Evolutionary conservation across 495 filamentous ascomycete genomes (phyloP), one percentile per base, ranked within the genome.

Genomic region (Cercophora sp.): DNA sequence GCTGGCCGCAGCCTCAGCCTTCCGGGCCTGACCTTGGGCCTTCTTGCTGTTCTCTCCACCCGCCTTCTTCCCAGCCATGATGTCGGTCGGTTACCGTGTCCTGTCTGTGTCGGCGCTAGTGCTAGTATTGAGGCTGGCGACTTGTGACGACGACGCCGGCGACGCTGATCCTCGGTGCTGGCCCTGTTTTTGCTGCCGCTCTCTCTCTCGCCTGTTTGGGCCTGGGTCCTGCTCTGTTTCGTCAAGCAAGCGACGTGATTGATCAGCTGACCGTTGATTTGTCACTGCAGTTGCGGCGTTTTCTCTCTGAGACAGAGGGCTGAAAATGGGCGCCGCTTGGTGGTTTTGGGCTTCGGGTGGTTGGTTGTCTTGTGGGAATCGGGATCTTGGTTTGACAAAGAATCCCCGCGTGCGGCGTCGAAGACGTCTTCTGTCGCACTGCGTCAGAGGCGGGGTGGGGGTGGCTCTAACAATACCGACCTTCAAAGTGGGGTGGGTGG

Each of bases 21-120:
- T 98, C 74, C 90, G 78, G 51, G 92, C 91, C 62, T 97, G 88
- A 58, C 93, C 94, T 2, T 82, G 81, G 0, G 75, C 91, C 74
- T 97, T 97, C 77, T 96, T 97, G 61, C 81, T 85, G 72, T 85
- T 88, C 58, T 91, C 82, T 49, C 71, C 75, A 4, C 35, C 24
- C 10, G 35, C 35, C 71, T 89, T 94, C 71, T 88, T 89, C 40
- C 70, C 72, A 4, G 69, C 74, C 80, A 81, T 84, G 9, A 13
- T 50, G 36, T 19, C 29, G 16, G 18, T 52, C 27, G 19, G 4
- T 29, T 32, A 37, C 27, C 48, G 50, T 27, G 55, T 23, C n/a
- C 20, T 43, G 16, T 22, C 15, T 23, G 18, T 23, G 18, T 24
- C 15, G 5, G 20, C 13, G 13, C 40, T 3, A n/a, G 13, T 25